Base-by-base conservation (phyloP, 371 early-diverging fungal species). In the Mucor mucedo region DNA sequence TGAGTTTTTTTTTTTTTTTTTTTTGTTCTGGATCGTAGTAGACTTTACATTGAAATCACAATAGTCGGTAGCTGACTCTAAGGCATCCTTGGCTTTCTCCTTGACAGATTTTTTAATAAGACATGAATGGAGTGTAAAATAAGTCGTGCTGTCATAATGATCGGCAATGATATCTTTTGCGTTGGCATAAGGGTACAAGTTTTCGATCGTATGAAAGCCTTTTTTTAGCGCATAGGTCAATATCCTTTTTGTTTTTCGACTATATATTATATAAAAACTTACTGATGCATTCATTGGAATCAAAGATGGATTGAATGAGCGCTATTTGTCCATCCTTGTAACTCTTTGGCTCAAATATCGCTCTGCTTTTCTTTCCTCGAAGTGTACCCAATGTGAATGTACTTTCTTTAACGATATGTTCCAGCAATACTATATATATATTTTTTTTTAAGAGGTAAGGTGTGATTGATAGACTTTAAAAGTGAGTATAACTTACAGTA, bases 241-340 rank as follows among this genome's bases (percentile, higher is more conserved):
- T 21, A 8, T 21, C 1, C 1, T 41, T 28, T 21, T 10, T 13
- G 2, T 0, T n/a, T 11, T 27, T 27, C 48, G 6, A 4, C 8
- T 27, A 10, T 27, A 10, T 27, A 4, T 48, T 27, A 44, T 11
- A 54, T 1, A 30, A 16, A 11, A n/a, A 45, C 58, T 69, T 70
- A 70, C 70, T 66, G 6, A 66, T 48, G 13, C 52, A 62, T n/a
- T 62, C 63, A 41, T 65, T 66, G 3, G 70, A 70, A 10, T 66
- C 59, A 45, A 66, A 70, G 2, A 70, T 55, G 2, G 70, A 70
- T 28, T 59, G 55, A 3, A 70, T 66, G 21, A 70, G 21, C 4
- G 28, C 33, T 4, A 70, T 13, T n/a, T 70, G 70, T 47, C 65
- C 47, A 52, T 55, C 35, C 38, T 58, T 66, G 16, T 62, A 70